Conservation (phyloP, 345 rosid genomes). For the Boechera stricta region DNA sequence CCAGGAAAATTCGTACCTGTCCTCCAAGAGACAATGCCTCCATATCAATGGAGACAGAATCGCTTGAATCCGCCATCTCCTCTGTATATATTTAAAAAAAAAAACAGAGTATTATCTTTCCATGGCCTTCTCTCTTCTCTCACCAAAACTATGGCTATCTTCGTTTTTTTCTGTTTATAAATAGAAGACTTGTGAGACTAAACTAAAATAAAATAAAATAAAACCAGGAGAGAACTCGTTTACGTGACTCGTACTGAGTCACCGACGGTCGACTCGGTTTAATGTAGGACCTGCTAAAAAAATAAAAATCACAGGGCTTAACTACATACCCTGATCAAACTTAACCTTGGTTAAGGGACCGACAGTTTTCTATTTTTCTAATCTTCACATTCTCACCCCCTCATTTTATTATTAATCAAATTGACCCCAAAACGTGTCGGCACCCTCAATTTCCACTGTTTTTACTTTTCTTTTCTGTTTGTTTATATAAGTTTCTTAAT, state of each 20-base stretch:
- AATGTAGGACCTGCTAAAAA: constrained; percentile 44
- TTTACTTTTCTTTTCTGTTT: background rate
- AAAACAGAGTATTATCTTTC: constrained; percentile 38
- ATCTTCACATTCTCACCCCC: constrained; percentile 44
- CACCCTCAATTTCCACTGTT: constrained; percentile 16
- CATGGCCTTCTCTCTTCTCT: constrained; percentile 37
- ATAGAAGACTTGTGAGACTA: constrained; percentile 32
- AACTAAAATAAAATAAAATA: background rate
- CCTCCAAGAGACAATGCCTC: constrained; percentile 69
- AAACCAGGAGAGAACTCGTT: constrained; percentile 40
- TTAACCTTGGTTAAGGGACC: constrained; percentile 65
- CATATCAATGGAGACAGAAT: constrained; percentile 85
- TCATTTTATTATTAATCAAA: background rate
- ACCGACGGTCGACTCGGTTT: constrained; percentile 71
- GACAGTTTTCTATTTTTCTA: constrained; percentile 52
- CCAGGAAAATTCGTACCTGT: constrained; percentile 56
- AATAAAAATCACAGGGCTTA: constrained; percentile 31
- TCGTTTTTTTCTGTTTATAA: constrained; percentile 46
- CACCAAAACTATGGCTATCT: constrained; percentile 35
- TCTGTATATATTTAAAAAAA: constrained; percentile 19
- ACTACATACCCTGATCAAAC: constrained; percentile 54
- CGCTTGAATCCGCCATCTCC: constrained; percentile 84
- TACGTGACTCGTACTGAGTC: constrained; percentile 62
- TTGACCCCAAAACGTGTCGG: constrained; percentile 36
- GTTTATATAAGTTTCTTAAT: background rate